phyloP scores from a whole-genome alignment of 441 rosid genomes.

The Populus hybrid region DNA sequence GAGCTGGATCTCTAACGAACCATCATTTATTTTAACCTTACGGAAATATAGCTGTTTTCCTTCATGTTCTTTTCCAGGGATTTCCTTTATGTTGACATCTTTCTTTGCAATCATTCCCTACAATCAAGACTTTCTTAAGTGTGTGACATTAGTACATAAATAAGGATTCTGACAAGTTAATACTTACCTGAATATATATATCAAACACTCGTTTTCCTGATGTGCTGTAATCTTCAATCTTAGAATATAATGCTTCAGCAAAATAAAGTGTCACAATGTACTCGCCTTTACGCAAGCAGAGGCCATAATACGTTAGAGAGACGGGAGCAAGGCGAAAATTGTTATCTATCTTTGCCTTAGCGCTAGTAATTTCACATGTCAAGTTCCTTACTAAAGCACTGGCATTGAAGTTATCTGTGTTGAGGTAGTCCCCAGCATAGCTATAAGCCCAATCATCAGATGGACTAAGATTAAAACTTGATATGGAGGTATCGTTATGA shows the following conservation, averaged over 20 bases:
- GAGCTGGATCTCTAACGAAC: background rate
- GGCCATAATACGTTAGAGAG: background rate
- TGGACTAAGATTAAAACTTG: background rate
- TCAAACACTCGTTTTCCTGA: background rate
- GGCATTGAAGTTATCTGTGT: background rate
- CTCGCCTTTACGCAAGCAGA: background rate
- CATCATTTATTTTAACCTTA: background rate
- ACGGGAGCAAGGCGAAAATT: too few relatives aligned
- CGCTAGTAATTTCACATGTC: too few relatives aligned
- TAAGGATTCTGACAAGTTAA: background rate
- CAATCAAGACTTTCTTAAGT: background rate
- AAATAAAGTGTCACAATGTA: background rate
- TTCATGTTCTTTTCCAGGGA: background rate
- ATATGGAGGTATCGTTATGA: background rate
- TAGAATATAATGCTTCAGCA: background rate
- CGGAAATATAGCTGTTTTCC: fast-evolving
- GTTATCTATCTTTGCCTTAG: too few relatives aligned
- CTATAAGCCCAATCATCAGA: background rate
- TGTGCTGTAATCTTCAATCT: background rate
- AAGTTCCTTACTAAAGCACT: background rate
- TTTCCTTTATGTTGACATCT: background rate
- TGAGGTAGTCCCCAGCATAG: background rate
- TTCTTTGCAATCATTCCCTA: background rate
- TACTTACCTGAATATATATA: background rate
- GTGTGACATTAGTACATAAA: too few relatives aligned